Evolutionary conservation across 2,329 filamentous ascomycete species (phyloP).

Genomic region (Raffaelea arxii): DNA sequence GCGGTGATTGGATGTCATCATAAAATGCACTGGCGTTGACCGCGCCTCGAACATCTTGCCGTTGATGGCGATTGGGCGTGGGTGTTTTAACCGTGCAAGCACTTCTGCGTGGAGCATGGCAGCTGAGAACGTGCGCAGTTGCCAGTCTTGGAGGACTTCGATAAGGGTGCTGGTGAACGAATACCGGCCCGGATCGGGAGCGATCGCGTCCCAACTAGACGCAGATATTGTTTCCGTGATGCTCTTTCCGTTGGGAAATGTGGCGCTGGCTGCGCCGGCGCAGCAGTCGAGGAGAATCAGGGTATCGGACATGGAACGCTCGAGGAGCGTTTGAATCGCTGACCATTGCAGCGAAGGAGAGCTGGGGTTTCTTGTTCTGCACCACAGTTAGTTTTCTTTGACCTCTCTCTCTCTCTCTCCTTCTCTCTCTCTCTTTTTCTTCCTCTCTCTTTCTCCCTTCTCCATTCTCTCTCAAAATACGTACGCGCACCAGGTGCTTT

Average conservation of each 20-base stretch:
- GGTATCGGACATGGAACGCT: slow-evolving; percentile 47
- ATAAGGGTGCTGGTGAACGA: slow-evolving; percentile 51
- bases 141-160: slow-evolving; percentile 49
- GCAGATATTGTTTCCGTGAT: slow-evolving; percentile 54
- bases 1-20: slow-evolving; percentile 52
- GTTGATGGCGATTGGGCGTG: slow-evolving; percentile 46
- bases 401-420: too few relatives aligned
- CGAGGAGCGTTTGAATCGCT: slow-evolving; percentile 48
- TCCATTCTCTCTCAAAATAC: too few relatives aligned
- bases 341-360: slow-evolving; percentile 52
- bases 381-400: too few relatives aligned
- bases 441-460: too few relatives aligned
- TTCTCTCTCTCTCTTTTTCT: too few relatives aligned
- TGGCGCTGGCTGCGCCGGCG: slow-evolving; percentile 49
- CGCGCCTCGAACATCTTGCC: slow-evolving; percentile 48
- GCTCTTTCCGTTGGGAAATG: slow-evolving; percentile 46
- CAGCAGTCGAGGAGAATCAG: slow-evolving; percentile 51
- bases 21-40: slow-evolving; percentile 51
- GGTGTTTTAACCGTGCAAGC: slow-evolving; percentile 50
- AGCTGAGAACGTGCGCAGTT: slow-evolving; percentile 42
- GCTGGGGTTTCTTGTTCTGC: slow-evolving; percentile 37
- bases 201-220: slow-evolving; percentile 52
- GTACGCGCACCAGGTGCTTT: slow-evolving; percentile 52
- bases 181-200: slow-evolving; percentile 48
- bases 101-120: slow-evolving; percentile 53